phyloP scores from a whole-genome alignment of 176 grass and related monocot genomes.

The Oryza longistaminata region DNA sequence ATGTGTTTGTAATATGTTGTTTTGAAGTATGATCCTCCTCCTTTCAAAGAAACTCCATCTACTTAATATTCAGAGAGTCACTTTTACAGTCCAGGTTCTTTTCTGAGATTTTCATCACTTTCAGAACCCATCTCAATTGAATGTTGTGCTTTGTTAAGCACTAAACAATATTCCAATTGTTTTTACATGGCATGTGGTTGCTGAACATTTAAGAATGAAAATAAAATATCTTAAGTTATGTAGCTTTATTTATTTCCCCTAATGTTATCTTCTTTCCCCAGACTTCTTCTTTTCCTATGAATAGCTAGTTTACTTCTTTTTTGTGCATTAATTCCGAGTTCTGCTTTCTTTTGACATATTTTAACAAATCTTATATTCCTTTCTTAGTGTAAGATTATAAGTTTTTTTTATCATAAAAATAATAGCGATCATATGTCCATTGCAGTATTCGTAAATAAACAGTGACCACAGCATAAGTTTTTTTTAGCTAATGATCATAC shows the following conservation, averaged over 20 bases:
- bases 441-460: conserved; percentile 5
- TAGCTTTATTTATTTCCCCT: neutral
- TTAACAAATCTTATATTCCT: neutral
- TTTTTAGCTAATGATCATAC: neutral
- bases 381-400: neutral
- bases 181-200: neutral
- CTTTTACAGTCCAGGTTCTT: neutral
- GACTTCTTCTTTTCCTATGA: neutral
- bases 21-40: neutral
- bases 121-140: neutral
- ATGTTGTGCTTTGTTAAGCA: neutral
- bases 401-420: neutral
- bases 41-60: neutral
- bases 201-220: neutral
- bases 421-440: neutral
- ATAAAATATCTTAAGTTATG: neutral
- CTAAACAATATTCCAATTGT: neutral
- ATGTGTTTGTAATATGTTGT: neutral
- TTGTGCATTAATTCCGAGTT: neutral
- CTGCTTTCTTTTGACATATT: neutral
- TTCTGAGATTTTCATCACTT: neutral
- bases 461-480: neutral
- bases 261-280: neutral
- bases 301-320: neutral
- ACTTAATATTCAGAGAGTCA: neutral